A percentile compares a stretch with the other conserved stretches of the same genome.
phyloP scores from a whole-genome alignment of 768 basidiomycete species.

The Galerina marginata region DNA sequence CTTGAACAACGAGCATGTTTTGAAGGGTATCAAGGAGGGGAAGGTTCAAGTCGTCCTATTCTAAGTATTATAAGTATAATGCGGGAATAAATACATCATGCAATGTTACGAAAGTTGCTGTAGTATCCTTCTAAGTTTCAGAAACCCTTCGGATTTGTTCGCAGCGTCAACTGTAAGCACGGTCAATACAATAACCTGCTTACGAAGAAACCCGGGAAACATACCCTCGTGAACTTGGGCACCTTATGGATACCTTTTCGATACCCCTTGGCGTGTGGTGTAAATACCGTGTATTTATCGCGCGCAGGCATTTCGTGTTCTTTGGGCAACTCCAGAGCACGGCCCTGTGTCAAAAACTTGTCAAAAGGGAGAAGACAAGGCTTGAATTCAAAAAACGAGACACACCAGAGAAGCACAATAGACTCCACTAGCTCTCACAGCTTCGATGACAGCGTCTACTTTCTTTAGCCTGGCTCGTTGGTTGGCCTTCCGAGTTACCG shows the following conservation, averaged over 20 bases:
- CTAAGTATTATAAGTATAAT: conserved; percentile 40
- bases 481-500: conserved; percentile 90
- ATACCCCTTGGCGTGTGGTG: conserved; percentile 71
- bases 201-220: conserved; percentile 29
- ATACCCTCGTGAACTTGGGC: conserved; percentile 94
- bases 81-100: conserved; percentile 25
- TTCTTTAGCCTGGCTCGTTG: conserved; percentile 86
- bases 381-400: conserved; percentile 12
- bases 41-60: conserved; percentile 84
- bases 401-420: conserved; percentile 78
- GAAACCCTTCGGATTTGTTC: conserved; percentile 93
- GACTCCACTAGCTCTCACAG: conserved; percentile 83
- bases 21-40: conserved; percentile 69
- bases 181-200: conserved; percentile 6
- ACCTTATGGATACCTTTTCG: conserved; percentile 96
- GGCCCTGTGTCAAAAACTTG: conserved; percentile 47
- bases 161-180: conserved; percentile 69
- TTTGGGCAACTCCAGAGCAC: conserved; percentile 85
- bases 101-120: conserved; percentile 7
- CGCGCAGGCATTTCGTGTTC: conserved; percentile 90
- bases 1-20: conserved; percentile 63
- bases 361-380: not conserved
- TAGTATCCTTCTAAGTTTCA: conserved; percentile 39
- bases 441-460: conserved; percentile 92
- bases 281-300: conserved; percentile 97